These are phyloP conservation scores for Ananas comosus DNA, from an alignment of 176 grass and related monocot species.

Conservation along the genomic window DNA sequence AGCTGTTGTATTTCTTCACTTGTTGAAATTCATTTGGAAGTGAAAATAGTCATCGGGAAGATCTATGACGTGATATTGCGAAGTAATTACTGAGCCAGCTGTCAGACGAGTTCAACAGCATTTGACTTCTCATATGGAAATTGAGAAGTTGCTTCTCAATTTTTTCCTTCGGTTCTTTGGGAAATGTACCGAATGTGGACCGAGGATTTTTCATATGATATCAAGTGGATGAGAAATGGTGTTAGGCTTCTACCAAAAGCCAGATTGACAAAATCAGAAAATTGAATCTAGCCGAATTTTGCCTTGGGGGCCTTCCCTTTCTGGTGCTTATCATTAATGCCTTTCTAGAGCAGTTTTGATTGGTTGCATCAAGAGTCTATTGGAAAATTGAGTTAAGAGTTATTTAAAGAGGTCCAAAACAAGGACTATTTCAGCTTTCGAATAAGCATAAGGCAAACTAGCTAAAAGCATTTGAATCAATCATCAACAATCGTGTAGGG, in stretches of 20 bases:
- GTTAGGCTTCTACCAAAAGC: neutral
- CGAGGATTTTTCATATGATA: neutral
- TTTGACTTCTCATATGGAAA: neutral
- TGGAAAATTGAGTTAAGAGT: neutral
- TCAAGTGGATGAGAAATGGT: neutral
- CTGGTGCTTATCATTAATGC: neutral
- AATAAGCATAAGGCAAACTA: too few species aligned
- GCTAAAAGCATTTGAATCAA: too few species aligned
- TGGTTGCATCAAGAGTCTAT: neutral
- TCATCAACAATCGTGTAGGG: too few species aligned
- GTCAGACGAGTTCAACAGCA: neutral
- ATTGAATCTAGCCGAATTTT: neutral
- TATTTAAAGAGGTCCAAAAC: neutral
- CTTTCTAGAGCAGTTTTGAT: conserved; percentile 1
- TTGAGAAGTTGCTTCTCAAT: neutral
- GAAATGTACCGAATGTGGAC: neutral
- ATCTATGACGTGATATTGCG: neutral
- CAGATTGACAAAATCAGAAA: neutral
- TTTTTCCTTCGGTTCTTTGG: neutral
- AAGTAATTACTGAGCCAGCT: neutral
- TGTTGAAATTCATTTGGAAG: too few species aligned
- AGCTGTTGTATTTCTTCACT: neutral
- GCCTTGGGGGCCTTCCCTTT: neutral
- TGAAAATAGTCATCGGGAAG: too few species aligned
- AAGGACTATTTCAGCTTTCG: too few species aligned